Evolutionary conservation across 768 basidiomycete genomes (phyloP).

Genomic region (Filobasidium wieringae): DNA sequence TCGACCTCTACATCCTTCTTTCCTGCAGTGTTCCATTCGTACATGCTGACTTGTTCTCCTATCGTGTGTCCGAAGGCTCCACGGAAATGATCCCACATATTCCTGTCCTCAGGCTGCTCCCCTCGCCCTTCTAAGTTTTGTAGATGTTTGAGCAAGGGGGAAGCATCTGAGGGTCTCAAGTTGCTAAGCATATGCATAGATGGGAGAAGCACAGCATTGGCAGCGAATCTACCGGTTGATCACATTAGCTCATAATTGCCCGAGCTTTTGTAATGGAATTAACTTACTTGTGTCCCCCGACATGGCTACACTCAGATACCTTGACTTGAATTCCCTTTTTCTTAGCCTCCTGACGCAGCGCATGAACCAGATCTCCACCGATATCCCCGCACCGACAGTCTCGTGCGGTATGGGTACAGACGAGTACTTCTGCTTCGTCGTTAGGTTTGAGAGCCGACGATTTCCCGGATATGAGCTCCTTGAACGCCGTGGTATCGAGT

Average conservation of each 20-base stretch:
- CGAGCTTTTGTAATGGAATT: slow-evolving; percentile 34
- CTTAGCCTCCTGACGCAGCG: slow-evolving; percentile 46
- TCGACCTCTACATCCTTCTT: not conserved
- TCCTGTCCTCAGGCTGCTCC: not conserved
- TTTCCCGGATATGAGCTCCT: not conserved
- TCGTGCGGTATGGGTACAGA: slow-evolving; percentile 66
- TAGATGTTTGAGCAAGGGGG: slow-evolving; percentile 46
- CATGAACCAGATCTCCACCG: slow-evolving; percentile 50
- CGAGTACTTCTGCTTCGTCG: slow-evolving; percentile 28
- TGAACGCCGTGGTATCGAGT: not conserved
- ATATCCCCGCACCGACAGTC: slow-evolving; percentile 68
- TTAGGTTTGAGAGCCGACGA: slow-evolving; percentile 4
- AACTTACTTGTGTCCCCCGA: slow-evolving; percentile 71
- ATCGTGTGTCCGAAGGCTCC: slow-evolving; percentile 59
- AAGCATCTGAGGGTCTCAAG: slow-evolving; percentile 50
- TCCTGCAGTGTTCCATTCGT: not conserved
- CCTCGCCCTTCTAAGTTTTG: not conserved
- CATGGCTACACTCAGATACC: slow-evolving; percentile 60
- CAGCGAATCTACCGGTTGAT: slow-evolving; percentile 32
- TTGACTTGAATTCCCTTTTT: slow-evolving; percentile 40
- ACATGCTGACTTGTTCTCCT: slow-evolving; percentile 44
- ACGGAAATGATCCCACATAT: slow-evolving; percentile 50
- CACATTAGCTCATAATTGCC: not conserved
- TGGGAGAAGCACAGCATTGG: slow-evolving; percentile 36
- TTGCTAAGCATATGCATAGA: slow-evolving; percentile 51